These are phyloP conservation scores for Trametes villosa DNA, from an alignment of 768 basidiomycete species.

Conservation along the genomic window DNA sequence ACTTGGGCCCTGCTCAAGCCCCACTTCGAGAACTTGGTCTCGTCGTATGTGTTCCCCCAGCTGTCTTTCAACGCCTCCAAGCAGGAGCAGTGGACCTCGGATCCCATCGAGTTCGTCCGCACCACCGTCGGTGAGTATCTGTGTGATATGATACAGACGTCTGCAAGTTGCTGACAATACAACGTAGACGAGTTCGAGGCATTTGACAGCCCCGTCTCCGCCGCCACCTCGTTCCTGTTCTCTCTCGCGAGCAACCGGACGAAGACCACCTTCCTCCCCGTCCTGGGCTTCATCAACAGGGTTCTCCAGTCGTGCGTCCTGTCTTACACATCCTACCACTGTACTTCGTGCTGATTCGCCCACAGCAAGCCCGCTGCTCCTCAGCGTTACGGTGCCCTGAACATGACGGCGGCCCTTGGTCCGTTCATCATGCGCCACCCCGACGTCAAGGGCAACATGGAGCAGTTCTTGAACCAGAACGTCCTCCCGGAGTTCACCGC, in stretches of 20 bases:
- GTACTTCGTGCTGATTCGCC: too few species aligned
- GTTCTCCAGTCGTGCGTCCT: constrained; percentile 66
- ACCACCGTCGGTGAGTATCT: constrained; percentile 64
- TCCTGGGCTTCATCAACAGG: constrained; percentile 76
- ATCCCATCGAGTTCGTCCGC: constrained; percentile 84
- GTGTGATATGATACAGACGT: not conserved
- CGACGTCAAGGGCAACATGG: constrained; percentile 76
- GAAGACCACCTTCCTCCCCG: constrained; percentile 79
- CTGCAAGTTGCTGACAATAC: not conserved
- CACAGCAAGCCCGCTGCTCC: constrained; percentile 54
- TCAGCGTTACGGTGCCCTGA: constrained; percentile 84
- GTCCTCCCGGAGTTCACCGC: constrained; percentile 75
- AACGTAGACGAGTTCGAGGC: constrained; percentile 83
- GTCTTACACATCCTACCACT: not conserved
- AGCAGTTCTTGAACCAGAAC: constrained; percentile 73
- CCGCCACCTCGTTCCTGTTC: constrained; percentile 81
- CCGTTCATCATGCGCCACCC: constrained; percentile 86
- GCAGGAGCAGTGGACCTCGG: constrained; percentile 74
- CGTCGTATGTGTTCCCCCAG: constrained; percentile 84
- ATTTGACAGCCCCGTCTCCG: constrained; percentile 74
- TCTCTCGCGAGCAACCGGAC: constrained; percentile 79
- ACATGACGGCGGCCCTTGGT: constrained; percentile 77
- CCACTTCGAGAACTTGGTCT: constrained; percentile 77
- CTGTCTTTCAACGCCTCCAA: constrained; percentile 75
- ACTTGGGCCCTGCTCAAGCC: constrained; percentile 90